Evolutionary conservation across 805 yeast genomes (phyloP), one percentile per base, ranked within the genome.

Genomic region (Candida loeiensis): DNA sequence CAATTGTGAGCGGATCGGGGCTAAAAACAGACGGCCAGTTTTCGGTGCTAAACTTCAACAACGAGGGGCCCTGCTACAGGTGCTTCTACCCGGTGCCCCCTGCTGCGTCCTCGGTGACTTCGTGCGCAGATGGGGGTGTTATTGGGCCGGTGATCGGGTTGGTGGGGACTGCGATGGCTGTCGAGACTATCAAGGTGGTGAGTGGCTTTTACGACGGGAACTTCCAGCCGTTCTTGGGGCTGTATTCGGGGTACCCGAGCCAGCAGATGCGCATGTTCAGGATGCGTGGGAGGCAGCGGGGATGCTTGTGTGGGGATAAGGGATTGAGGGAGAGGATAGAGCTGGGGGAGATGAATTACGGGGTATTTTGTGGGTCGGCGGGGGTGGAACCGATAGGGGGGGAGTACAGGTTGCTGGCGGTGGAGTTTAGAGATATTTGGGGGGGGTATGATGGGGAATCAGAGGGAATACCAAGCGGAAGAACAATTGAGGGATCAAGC

Each of bases 71-170:
- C 0, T 93, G 99, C 58, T 93, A 93, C 56, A 68, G 99, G 45
- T 93, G 99, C 56, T 80, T 90, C 61, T 87, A 85, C 50, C 98
- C 99, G 0, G 66, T 66, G 6, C 96, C 98, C 0, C 97, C 99
- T 0, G 79, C 90, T 1, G 85, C 96, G 1, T 81, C 78, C 43
- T 71, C 85, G 1, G 88, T 90, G 1, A 76, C 88, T 0, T 76
- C 95, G 0, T 93, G 99, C 53, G 77, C 85, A 11, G 98, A 89
- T 60, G 95, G 95, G 2, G 97, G 97, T 4, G 95, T 91, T 0
- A 60, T 93, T 18, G 99, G 99, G 0, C 95, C 98, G 0, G 93
- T 90, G n/a, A 95, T 93, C 40, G 99, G 99, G 0, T 51, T 88
- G 1, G 78, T 91, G 56, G 99, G 99, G 7, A 70, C 80, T 0